Percentiles rank a stretch among this genome's conserved stretches.
Conservation (phyloP, 164 flowering plant genomes). For the Vitis labrusca region DNA sequence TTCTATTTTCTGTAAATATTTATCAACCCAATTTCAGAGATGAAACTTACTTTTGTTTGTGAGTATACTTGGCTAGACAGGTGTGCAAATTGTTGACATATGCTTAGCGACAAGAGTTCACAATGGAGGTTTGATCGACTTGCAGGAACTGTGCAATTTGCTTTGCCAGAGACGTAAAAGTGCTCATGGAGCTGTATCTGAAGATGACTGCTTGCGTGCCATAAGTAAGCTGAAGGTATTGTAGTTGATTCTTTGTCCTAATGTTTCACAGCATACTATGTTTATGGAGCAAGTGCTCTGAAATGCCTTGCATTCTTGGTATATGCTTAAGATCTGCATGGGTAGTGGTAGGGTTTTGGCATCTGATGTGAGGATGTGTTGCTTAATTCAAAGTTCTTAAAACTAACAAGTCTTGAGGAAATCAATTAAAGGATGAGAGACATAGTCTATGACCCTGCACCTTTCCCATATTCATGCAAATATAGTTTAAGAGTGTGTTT, state of each 20-base stretch:
- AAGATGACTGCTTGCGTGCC: slow-evolving; percentile 97
- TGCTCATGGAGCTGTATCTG: slow-evolving; percentile 86
- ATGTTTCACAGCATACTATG: background rate
- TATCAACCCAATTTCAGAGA: background rate
- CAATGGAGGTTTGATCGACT: slow-evolving; percentile 91
- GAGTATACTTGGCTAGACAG: slow-evolving; percentile 53
- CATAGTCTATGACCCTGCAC: too few species aligned
- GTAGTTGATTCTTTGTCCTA: background rate
- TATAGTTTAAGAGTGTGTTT: too few species aligned
- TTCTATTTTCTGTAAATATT: too few species aligned
- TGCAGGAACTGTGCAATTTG: slow-evolving; percentile 78
- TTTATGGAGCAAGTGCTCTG: too few species aligned
- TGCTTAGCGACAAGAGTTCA: slow-evolving; percentile 89
- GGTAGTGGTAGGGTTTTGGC: background rate
- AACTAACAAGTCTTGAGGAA: too few species aligned
- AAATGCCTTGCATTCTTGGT: background rate
- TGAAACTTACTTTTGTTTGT: background rate
- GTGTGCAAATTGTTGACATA: slow-evolving; percentile 94
- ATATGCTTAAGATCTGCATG: background rate
- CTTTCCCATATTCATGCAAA: too few species aligned
- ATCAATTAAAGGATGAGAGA: too few species aligned
- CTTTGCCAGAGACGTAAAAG: slow-evolving; percentile 78
- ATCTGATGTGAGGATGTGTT: too few species aligned
- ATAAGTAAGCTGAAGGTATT: slow-evolving; percentile 91
- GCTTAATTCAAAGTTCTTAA: too few species aligned